Evolutionary conservation across 306 rosid genomes (phyloP).

Genomic region (Luffa acutangula): DNA sequence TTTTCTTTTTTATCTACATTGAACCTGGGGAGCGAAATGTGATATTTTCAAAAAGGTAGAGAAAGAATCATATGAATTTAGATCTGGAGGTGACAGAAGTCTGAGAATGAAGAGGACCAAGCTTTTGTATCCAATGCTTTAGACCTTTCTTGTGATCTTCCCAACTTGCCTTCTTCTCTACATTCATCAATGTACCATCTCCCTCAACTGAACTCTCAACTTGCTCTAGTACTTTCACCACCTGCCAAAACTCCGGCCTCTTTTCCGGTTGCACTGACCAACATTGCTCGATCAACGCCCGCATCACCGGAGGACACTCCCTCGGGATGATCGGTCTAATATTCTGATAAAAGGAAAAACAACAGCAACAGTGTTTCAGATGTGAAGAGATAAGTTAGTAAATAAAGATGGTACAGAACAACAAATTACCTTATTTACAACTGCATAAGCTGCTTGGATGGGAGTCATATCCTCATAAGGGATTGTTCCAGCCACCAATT

Average conservation of each 20-base stretch:
- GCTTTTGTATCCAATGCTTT: constrained; percentile 80
- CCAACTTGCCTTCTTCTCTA: constrained; percentile 28
- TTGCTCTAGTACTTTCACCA: constrained; percentile 82
- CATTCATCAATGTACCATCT: constrained; percentile 54
- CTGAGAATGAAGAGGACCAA: constrained; percentile 50
- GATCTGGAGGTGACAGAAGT: constrained; percentile 47
- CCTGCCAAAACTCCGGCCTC: constrained; percentile 87
- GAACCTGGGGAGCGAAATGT: neutral
- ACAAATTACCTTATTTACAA: constrained; percentile 64
- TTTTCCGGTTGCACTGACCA: constrained; percentile 73
- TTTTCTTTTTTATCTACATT: neutral
- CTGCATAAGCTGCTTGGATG: constrained; percentile 95
- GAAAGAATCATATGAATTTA: constrained; percentile 53
- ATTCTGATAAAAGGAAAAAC: constrained; percentile 42
- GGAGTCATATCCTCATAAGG: constrained; percentile 96
- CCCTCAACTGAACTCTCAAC: constrained; percentile 51
- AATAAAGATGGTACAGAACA: neutral
- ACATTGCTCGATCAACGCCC: constrained; percentile 78
- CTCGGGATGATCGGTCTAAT: constrained; percentile 58
- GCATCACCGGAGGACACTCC: constrained; percentile 55
- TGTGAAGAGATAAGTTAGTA: neutral
- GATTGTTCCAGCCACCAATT: constrained; percentile 65
- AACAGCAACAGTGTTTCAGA: neutral
- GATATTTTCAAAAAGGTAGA: constrained; percentile 23
- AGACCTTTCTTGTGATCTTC: constrained; percentile 83